A percentile compares a stretch with the other conserved stretches of the same genome.
Evolutionary conservation across 2,329 filamentous ascomycete genomes (phyloP).

Genomic region (Dothidotthia symphoricarpi): DNA sequence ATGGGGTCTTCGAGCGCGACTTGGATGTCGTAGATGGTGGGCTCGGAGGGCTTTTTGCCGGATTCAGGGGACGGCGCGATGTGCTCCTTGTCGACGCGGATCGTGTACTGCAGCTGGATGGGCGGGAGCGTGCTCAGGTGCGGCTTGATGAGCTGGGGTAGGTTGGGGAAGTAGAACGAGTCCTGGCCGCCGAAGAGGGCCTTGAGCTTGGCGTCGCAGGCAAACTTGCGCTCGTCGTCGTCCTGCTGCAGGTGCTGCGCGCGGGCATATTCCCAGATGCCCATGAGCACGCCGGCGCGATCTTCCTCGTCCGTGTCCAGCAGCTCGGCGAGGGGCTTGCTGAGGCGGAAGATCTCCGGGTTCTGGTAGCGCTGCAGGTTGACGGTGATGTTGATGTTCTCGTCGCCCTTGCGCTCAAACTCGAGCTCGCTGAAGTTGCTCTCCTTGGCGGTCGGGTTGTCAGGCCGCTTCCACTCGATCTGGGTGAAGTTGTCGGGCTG

Average conservation of each 20-base stretch:
- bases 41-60: constrained; percentile 60
- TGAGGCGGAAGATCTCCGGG: constrained; percentile 80
- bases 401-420: constrained; percentile 88
- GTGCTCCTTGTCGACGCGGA: constrained; percentile 72
- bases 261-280: constrained; percentile 92
- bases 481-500: constrained; percentile 61
- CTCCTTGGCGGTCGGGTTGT: constrained; percentile 60
- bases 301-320: constrained; percentile 86
- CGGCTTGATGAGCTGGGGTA: constrained; percentile 74
- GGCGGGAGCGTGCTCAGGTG: constrained; percentile 80
- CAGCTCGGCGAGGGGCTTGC: constrained; percentile 74
- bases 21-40: constrained; percentile 86
- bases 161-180: constrained; percentile 78
- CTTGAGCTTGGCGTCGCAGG: constrained; percentile 80
- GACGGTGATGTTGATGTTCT: constrained; percentile 87
- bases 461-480: constrained; percentile 87
- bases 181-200: constrained; percentile 71
- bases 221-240: constrained; percentile 89
- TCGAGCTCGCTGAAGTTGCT: constrained; percentile 86
- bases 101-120: constrained; percentile 83
- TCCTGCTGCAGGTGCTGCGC: constrained; percentile 85
- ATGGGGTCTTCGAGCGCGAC: constrained; percentile 83
- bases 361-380: constrained; percentile 81
- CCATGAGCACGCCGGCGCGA: constrained; percentile 82
- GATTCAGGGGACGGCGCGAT: constrained; percentile 65